Evolutionary conservation across 345 rosid species (phyloP), one percentile per base, ranked within the genome.

Genomic region (Eucalyptus marginata): DNA sequence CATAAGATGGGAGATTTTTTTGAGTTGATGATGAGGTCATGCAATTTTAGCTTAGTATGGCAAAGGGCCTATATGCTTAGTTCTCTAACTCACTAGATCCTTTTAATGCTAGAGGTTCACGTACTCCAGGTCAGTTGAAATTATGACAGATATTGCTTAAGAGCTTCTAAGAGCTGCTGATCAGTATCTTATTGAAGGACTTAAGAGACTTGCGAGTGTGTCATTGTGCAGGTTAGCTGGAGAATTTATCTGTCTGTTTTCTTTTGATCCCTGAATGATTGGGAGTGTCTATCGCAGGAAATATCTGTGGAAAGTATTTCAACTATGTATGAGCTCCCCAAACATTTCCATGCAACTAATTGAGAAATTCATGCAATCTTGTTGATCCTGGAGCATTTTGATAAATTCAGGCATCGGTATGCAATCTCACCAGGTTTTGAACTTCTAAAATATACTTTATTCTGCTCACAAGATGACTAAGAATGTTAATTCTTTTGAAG

Each of bases 91-190:
- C 33, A 84, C 44, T 66, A 8, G 31, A 13, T 7, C 49, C 22
- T 88, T 64, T 64, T 17, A 50, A 12, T 7, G 14, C 31, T 87
- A 54, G 93, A 96, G 98, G 93, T 97, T 96, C 93, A 96, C 94
- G 88, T 97, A 96, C 93, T 96, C 99, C 5, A 98, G 99, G 91
- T 96, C 98, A 27, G 96, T 96, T 17, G 96, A 96, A 93, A 93
- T 97, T 90, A 93, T 95, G 15, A 92, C 91, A 83, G 97, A 94
- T 88, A 95, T 95, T 89, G 94, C 99, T 50, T 95, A 96, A 94
- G 99, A 96, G 95, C 96, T 97, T 86, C 96, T 97, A 29, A 93
- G 98, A 94, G 99, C 98, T 85, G 99, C 99, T 40, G 99, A 97
- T 90, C 99, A 58, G 6, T 25, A 58, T 58, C 64, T 58, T 13